phyloP scores from a whole-genome alignment of 2,329 filamentous ascomycete species.

The Colletotrichum kahawae region DNA sequence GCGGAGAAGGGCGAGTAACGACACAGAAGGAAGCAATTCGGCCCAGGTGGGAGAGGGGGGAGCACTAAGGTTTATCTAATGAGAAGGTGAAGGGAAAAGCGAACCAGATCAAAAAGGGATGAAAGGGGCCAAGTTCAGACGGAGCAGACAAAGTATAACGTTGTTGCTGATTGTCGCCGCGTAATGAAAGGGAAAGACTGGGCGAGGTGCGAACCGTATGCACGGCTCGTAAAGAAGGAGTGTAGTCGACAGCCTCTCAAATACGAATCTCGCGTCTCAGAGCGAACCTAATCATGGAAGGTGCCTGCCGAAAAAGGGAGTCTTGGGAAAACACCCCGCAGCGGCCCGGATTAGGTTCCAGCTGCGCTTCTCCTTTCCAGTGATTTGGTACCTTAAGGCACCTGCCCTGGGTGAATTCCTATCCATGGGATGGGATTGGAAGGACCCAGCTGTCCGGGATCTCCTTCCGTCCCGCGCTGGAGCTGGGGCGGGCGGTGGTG shows the following conservation, averaged over 20 bases:
- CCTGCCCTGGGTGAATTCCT: neutral
- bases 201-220: neutral
- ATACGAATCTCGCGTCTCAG: neutral
- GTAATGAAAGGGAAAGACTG: neutral
- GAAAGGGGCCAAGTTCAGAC: neutral
- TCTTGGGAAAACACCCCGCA: neutral
- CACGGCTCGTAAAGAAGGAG: neutral
- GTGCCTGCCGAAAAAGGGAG: neutral
- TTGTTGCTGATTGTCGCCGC: neutral
- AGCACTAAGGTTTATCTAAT: neutral
- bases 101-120: neutral
- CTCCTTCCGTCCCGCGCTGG: neutral
- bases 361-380: neutral
- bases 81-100: neutral
- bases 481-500: neutral
- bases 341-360: neutral
- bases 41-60: neutral
- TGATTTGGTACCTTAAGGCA: neutral
- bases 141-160: neutral
- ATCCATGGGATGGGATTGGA: neutral
- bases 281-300: neutral
- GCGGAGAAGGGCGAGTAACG: neutral
- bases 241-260: neutral
- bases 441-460: neutral
- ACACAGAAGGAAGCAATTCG: neutral